Base-by-base conservation (phyloP, 345 rosid species). In the Capsella bursapastoris region DNA sequence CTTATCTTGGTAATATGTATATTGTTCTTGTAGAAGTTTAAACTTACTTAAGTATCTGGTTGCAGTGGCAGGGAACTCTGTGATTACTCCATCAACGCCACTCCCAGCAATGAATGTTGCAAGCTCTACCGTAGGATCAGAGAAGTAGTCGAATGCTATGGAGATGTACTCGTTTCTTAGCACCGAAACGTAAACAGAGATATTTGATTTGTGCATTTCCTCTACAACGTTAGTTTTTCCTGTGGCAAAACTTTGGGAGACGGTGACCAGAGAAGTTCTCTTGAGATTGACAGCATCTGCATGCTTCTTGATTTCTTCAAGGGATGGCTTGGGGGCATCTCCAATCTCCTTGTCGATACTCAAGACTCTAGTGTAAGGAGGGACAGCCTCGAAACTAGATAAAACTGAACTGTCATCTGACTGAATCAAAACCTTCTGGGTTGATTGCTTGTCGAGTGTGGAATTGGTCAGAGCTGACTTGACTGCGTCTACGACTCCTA, bases 1-100 rank as follows among this genome's bases (percentile, higher is more conserved):
- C 12, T 56, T 70, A 49, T 63, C 34, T 62, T 53, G 32, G 18
- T 25, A 41, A 6, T 75, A 5, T 60, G 8, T 16, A n/a, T 62
- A 8, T 53, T 28, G 45, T 70, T 69, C 28, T 63, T 49, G 62
- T 55, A 64, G 37, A 37, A 31, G 40, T 57, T 27, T 32, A 31
- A n/a, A 76, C 92, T 89, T 79, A 91, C 94, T 83, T 49, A 85
- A 41, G 75, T 89, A 91, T 87, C 81, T 88, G 78, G 64, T 65
- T 15, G 96, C 96, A 0, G 97, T 91, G 59, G 81, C 92, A 7
- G 98, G 98, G 79, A 73, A 93, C 55, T 93, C 94, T 0, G 95
- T 93, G 51, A 87, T 35, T 64, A 91, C 65, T 13, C 97, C 97
- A 74, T 91, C 89, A 16, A 91, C 86, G 14, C 66, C 80, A 2